These are phyloP conservation scores for Lecanosticta acicola DNA, from an alignment of 2,329 filamentous ascomycete genomes.

Conservation along the genomic window DNA sequence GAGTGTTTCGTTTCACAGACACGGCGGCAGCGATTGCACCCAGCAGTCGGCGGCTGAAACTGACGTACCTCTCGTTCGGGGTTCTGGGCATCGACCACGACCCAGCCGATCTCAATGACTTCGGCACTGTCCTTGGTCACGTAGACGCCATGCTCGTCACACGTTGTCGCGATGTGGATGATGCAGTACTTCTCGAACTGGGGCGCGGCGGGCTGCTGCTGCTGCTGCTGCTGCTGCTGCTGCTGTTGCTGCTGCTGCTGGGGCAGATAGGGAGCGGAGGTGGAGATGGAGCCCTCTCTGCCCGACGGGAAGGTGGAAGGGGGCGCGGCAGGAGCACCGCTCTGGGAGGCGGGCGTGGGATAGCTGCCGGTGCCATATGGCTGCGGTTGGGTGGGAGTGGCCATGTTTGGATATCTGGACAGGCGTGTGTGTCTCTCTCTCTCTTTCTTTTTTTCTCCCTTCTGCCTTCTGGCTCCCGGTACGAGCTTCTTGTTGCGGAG, in stretches of 20 bases:
- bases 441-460: not conserved
- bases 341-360: conserved; percentile 22
- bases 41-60: conserved; percentile 13
- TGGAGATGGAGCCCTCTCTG: conserved; percentile 10
- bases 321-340: conserved; percentile 11
- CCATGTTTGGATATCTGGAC: conserved; percentile 25
- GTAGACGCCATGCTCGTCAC: conserved; percentile 98
- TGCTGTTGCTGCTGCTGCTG: conserved; percentile 17
- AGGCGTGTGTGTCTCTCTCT: too few species aligned
- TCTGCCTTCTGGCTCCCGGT: not conserved
- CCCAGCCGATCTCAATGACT: conserved; percentile 98
- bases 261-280: conserved; percentile 10
- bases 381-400: conserved; percentile 28
- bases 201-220: conserved; percentile 31
- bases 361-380: conserved; percentile 23
- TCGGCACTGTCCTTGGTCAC: conserved; percentile 99
- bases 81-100: conserved; percentile 50
- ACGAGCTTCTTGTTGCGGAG: not conserved
- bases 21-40: conserved; percentile 13
- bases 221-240: conserved; percentile 18
- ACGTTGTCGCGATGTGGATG: conserved; percentile 97
- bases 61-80: conserved; percentile 32
- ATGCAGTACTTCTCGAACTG: conserved; percentile 87
- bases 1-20: conserved; percentile 22
- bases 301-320: conserved; percentile 20